Conservation (phyloP, 495 filamentous ascomycete species). For the Aspergillus kassunensis region DNA sequence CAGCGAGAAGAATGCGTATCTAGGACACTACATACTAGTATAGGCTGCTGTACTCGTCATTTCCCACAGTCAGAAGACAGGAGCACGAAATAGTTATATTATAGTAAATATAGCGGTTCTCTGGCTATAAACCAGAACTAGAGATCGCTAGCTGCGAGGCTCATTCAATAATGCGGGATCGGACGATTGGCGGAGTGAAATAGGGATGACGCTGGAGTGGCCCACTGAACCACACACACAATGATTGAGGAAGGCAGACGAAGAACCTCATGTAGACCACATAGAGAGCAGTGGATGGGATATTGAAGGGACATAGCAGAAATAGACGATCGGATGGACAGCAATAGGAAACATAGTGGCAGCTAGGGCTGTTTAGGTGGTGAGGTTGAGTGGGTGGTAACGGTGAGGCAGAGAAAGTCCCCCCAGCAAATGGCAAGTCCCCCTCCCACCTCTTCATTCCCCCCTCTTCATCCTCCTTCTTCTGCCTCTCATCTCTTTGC, state of each 20-base stretch:
- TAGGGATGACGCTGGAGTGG: slow-evolving; percentile 42
- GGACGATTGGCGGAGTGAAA: slow-evolving; percentile 40
- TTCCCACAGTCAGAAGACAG: neutral
- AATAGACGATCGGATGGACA: neutral
- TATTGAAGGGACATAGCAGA: neutral
- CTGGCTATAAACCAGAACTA: neutral
- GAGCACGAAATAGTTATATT: neutral
- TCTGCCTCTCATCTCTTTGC: slow-evolving; percentile 2
- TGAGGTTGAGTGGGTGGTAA: too few species aligned
- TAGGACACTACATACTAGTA: neutral
- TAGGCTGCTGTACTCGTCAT: neutral
- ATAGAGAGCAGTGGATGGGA: too few species aligned
- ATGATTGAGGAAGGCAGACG: slow-evolving; percentile 15
- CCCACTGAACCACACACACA: slow-evolving; percentile 46
- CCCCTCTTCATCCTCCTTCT: slow-evolving; percentile 26
- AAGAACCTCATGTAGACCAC: too few species aligned
- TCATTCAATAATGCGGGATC: slow-evolving; percentile 21
- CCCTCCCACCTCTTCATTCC: slow-evolving; percentile 26
- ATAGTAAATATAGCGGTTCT: slow-evolving; percentile 1
- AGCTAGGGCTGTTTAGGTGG: too few species aligned
- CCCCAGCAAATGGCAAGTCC: neutral
- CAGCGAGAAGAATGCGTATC: neutral
- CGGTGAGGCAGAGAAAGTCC: too few species aligned
- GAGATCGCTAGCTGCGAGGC: slow-evolving; percentile 16
- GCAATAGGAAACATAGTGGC: neutral